Base-by-base conservation (phyloP, 805 yeast genomes). In the Yamadazyma kitorensis region DNA sequence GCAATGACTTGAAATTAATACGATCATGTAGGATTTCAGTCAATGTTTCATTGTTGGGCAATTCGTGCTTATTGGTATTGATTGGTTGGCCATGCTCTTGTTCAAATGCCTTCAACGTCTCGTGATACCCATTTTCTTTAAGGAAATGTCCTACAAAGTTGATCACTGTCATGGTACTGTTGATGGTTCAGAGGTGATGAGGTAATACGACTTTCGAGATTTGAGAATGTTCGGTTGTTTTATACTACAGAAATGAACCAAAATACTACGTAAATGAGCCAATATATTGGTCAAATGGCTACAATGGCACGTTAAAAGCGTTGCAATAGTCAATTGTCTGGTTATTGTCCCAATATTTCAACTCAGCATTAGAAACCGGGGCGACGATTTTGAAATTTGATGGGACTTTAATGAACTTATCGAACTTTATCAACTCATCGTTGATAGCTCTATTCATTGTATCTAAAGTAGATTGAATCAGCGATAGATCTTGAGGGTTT, bases 121-220 rank as follows among this genome's bases (percentile, higher is more conserved):
- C 59, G 1, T 36, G 40, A 29, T 66, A 69, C 1, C 76, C 74
- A 18, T 76, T 65, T n/a, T 66, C 57, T 18, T 64, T 52, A n/a
- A 83, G 63, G 43, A 74, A 82, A 19, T 78, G 76, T 0, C 85
- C 87, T 9, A 83, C 63, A 20, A 81, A 34, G 20, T 34, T 29
- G 22, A 34, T 34, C 5, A 29, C 24, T 8, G 25, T 13, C 25
- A 19, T 29, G 5, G 6, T 18, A 26, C 14, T 26, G 11, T 26
- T 14, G 7, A 17, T 15, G 17, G n/a, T n/a, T n/a, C n/a, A n/a
- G n/a, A n/a, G n/a, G n/a, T n/a, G n/a, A n/a, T n/a, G n/a, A n/a
- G n/a, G n/a, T n/a, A n/a, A n/a, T n/a, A n/a, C n/a, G n/a, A n/a
- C n/a, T n/a, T n/a, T n/a, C 20, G 31, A 16, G 31, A 28, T 28